A percentile compares a stretch with the other conserved stretches of the same genome.
These are phyloP conservation scores for Ceratobasidium sp. DNA, from an alignment of 1,284 basidiomycete genomes.

Conservation along the genomic window DNA sequence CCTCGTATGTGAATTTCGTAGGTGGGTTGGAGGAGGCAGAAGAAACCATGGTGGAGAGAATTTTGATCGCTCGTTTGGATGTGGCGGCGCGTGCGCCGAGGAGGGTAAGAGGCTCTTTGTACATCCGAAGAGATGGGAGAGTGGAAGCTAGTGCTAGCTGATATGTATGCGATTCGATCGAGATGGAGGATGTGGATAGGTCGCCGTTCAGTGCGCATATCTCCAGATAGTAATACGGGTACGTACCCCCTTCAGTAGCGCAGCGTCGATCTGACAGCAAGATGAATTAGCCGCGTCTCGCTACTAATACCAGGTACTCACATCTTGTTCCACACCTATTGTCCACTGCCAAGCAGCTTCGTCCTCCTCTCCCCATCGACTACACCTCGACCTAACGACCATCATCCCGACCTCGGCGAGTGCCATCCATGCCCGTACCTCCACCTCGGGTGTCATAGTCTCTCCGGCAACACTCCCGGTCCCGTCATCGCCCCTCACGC, in stretches of 20 bases:
- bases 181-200: neutral
- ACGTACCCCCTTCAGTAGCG: slow-evolving; percentile 63
- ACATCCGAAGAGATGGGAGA: slow-evolving; percentile 25
- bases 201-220: neutral
- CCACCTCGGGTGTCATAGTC: slow-evolving; percentile 63
- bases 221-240: neutral
- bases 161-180: slow-evolving; percentile 39
- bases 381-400: slow-evolving; percentile 61
- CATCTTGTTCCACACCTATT: slow-evolving; percentile 63
- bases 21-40: slow-evolving; percentile 8
- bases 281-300: neutral
- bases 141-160: slow-evolving; percentile 64
- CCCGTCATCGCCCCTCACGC: slow-evolving; percentile 22
- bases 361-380: slow-evolving; percentile 50
- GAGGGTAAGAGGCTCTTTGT: slow-evolving; percentile 27
- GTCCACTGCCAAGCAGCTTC: slow-evolving; percentile 58
- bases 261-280: slow-evolving; percentile 59
- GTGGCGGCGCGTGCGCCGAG: slow-evolving; percentile 33
- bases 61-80: slow-evolving; percentile 27
- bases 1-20: slow-evolving; percentile 31
- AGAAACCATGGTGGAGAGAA: slow-evolving; percentile 12
- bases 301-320: slow-evolving; percentile 50
- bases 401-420: slow-evolving; percentile 72
- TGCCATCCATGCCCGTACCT: slow-evolving; percentile 73
- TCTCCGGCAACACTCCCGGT: slow-evolving; percentile 46